Conservation (phyloP, 768 basidiomycete species). For the Lentinula detonsa region DNA sequence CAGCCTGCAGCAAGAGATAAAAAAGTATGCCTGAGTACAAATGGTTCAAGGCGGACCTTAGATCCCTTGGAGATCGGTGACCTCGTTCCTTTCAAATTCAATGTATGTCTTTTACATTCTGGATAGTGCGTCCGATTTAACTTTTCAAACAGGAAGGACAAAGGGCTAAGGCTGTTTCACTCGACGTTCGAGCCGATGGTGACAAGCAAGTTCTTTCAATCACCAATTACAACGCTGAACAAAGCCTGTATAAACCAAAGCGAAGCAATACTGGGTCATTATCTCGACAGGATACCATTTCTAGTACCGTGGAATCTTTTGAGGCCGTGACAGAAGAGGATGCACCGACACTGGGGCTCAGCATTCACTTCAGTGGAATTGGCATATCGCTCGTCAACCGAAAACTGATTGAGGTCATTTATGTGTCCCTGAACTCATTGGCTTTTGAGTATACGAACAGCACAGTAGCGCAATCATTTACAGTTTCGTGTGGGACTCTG, state of each 20-base stretch:
- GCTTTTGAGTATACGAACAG: slow-evolving; percentile 84
- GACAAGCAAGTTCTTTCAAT: slow-evolving; percentile 81
- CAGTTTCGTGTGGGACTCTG: slow-evolving; percentile 75
- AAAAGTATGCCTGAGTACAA: slow-evolving; percentile 61
- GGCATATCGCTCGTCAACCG: slow-evolving; percentile 91
- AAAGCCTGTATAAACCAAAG: slow-evolving; percentile 83
- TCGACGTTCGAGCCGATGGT: slow-evolving; percentile 90
- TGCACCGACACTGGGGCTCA: slow-evolving; percentile 56
- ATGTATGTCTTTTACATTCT: slow-evolving; percentile 34
- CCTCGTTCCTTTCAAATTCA: slow-evolving; percentile 83
- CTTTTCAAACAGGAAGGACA: slow-evolving; percentile 40
- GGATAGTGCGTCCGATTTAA: background rate
- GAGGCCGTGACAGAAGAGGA: slow-evolving; percentile 80
- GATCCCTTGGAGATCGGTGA: slow-evolving; percentile 97
- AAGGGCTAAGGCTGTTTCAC: slow-evolving; percentile 63
- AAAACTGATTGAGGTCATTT: slow-evolving; percentile 83
- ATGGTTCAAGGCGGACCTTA: slow-evolving; percentile 56
- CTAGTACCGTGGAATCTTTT: slow-evolving; percentile 68
- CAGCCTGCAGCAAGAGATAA: slow-evolving; percentile 81
- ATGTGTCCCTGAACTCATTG: slow-evolving; percentile 71
- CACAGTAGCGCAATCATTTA: slow-evolving; percentile 71
- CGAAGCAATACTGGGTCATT: slow-evolving; percentile 40
- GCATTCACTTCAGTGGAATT: slow-evolving; percentile 80
- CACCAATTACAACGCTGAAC: slow-evolving; percentile 79
- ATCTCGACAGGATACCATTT: slow-evolving; percentile 62